Conservation (phyloP, 345 rosid genomes). For the Aquilaria malaccensis region DNA sequence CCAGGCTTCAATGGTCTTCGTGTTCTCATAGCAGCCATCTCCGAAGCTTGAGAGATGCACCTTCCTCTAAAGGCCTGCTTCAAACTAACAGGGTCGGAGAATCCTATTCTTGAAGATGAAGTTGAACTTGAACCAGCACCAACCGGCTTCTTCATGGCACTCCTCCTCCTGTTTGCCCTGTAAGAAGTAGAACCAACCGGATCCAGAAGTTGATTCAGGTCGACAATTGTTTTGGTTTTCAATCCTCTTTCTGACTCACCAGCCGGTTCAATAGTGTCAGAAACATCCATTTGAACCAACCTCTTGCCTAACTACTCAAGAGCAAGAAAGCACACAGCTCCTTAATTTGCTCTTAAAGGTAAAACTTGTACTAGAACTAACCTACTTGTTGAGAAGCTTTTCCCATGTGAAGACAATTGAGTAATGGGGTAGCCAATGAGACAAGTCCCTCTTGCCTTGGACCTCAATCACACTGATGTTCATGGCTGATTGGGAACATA, state of each 20-base stretch:
- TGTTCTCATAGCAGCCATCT: slow-evolving; percentile 81
- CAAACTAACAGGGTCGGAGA: slow-evolving; percentile 61
- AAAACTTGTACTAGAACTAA: slow-evolving; percentile 10
- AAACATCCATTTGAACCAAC: slow-evolving; percentile 32
- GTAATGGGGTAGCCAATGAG: slow-evolving; percentile 9
- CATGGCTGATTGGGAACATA: slow-evolving; percentile 6
- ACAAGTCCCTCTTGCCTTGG: slow-evolving; percentile 10
- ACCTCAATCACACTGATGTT: slow-evolving; percentile 27
- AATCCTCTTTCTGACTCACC: slow-evolving; percentile 27
- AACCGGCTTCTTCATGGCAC: slow-evolving; percentile 67
- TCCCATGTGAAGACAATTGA: slow-evolving; percentile 14
- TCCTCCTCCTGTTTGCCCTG: slow-evolving; percentile 36
- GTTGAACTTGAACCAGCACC: slow-evolving; percentile 37
- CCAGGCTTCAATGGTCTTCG: slow-evolving; percentile 40
- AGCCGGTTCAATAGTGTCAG: slow-evolving; percentile 52
- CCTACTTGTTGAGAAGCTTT: slow-evolving; percentile 32
- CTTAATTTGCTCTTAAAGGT: background rate
- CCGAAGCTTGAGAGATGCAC: slow-evolving; percentile 79
- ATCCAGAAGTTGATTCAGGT: slow-evolving; percentile 29
- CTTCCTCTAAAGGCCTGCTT: slow-evolving; percentile 82
- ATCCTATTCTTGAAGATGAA: slow-evolving; percentile 53
- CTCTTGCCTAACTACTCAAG: slow-evolving; percentile 13
- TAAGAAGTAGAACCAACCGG: slow-evolving; percentile 17
- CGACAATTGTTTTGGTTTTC: slow-evolving; percentile 19
- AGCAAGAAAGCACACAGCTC: background rate